phyloP scores from a whole-genome alignment of 768 basidiomycete genomes.

The Serendipita sp. region DNA sequence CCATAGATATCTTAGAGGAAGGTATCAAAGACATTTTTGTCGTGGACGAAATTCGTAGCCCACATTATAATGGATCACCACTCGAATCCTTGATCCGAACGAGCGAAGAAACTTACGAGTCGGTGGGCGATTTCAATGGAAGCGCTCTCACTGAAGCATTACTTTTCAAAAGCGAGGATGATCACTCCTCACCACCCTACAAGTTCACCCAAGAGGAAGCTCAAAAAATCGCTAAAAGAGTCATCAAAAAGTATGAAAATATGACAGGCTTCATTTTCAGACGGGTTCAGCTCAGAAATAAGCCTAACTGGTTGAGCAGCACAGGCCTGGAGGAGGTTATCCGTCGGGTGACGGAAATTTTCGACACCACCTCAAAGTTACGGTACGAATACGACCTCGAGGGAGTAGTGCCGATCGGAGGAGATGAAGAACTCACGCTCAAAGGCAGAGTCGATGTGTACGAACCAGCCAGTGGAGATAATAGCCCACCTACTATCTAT shows the following conservation, averaged over 20 bases:
- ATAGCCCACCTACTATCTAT: background rate
- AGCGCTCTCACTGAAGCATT: background rate
- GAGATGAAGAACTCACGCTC: background rate
- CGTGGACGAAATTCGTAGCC: background rate
- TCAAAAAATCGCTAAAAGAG: too few relatives aligned
- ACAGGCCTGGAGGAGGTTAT: background rate
- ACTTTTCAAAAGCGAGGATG: background rate
- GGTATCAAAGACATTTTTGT: background rate
- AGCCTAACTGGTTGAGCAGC: background rate
- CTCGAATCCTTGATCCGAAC: background rate
- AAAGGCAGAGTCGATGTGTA: background rate
- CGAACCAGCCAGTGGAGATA: background rate
- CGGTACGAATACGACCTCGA: background rate
- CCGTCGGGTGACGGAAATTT: too few relatives aligned
- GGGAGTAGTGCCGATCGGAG: background rate
- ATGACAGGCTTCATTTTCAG: background rate
- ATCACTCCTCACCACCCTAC: too few relatives aligned
- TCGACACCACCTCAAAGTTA: too few relatives aligned
- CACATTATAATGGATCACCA: background rate
- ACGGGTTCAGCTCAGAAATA: background rate
- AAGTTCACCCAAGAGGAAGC: too few relatives aligned
- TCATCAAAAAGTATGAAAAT: too few relatives aligned
- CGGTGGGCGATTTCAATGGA: slow-evolving; percentile 5
- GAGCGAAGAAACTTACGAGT: background rate
- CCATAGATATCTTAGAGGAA: background rate